Percentiles rank a stretch among this genome's conserved stretches.
These are phyloP conservation scores for Chlorella sp. DNA, from an alignment of 139 green algal genomes.

Conservation along the genomic window DNA sequence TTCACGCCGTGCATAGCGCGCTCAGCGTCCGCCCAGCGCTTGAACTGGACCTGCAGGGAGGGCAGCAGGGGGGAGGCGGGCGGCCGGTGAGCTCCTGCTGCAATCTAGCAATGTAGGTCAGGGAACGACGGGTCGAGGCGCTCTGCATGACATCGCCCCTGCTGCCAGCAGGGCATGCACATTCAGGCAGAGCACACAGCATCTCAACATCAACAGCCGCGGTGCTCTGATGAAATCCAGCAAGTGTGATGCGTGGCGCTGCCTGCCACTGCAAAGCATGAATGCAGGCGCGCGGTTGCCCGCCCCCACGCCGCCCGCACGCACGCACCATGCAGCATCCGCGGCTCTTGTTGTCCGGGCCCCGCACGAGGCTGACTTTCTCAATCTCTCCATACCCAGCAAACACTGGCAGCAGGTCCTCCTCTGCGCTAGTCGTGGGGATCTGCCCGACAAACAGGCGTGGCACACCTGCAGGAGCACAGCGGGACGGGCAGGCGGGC, in stretches of 20 bases:
- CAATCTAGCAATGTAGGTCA: too few relatives aligned
- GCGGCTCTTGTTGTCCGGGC: conserved; percentile 71
- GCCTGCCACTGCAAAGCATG: not conserved
- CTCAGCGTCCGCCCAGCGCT: conserved; percentile 68
- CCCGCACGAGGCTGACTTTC: conserved; percentile 72
- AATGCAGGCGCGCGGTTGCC: not conserved
- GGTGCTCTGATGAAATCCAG: not conserved
- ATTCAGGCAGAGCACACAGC: not conserved
- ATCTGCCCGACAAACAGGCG: conserved; percentile 79
- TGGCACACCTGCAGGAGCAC: conserved; percentile 34
- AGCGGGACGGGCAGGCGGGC: not conserved
- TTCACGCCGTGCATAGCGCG: conserved; percentile 74
- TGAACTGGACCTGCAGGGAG: conserved; percentile 56
- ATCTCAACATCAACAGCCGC: not conserved
- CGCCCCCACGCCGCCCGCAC: not conserved
- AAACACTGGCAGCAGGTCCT: conserved; percentile 80
- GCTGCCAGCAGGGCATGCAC: too few relatives aligned
- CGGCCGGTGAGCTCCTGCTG: too few relatives aligned
- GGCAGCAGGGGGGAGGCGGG: not conserved
- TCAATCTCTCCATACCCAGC: conserved; percentile 73
- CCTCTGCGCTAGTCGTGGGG: conserved; percentile 62
- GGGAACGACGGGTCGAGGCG: too few relatives aligned
- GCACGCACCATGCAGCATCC: conserved; percentile 83
- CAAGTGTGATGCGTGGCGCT: not conserved
- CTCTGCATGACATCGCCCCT: too few relatives aligned